phyloP scores from a whole-genome alignment of 306 rosid genomes.

The Erythrophleum fordii region DNA sequence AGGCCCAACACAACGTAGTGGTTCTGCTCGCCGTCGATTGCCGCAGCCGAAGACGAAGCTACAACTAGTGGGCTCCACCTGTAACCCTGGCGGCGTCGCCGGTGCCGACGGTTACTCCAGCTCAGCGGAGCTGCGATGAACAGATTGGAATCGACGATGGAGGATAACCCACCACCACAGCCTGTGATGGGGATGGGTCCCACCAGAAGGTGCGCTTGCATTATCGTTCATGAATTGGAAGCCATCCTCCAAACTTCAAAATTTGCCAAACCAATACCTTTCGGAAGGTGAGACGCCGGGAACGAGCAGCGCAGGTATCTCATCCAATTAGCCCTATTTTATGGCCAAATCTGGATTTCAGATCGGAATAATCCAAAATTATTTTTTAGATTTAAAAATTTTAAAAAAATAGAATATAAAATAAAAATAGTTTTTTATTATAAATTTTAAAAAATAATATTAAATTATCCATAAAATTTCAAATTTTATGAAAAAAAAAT shows the following conservation, averaged over 20 bases:
- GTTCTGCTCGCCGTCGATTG: conserved; percentile 52
- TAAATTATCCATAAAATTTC: no score
- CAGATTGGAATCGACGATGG: conserved; percentile 36
- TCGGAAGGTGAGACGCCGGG: neutral
- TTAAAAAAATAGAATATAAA: no score
- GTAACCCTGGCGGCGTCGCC: conserved; percentile 23
- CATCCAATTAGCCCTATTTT: neutral
- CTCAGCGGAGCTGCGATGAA: conserved; percentile 37
- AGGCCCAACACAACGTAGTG: conserved; percentile 77
- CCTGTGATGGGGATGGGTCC: conserved; percentile 59
- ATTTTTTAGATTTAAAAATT: no score
- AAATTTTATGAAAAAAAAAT: no score
- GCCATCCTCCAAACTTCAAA: neutral
- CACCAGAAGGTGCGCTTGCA: conserved; percentile 70
- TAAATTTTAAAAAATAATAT: no score
- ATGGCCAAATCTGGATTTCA: no score
- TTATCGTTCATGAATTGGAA: conserved; percentile 32
- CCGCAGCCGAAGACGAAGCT: conserved; percentile 43
- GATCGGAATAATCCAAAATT: no score
- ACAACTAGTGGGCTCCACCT: conserved; percentile 38
- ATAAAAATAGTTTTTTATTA: no score
- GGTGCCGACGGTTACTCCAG: conserved; percentile 32
- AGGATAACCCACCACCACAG: conserved; percentile 25
- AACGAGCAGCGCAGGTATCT: neutral
- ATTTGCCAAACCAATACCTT: neutral